These are phyloP conservation scores for Neodidymelliopsis sp. DNA, from an alignment of 2,329 filamentous ascomycete species.

Conservation along the genomic window DNA sequence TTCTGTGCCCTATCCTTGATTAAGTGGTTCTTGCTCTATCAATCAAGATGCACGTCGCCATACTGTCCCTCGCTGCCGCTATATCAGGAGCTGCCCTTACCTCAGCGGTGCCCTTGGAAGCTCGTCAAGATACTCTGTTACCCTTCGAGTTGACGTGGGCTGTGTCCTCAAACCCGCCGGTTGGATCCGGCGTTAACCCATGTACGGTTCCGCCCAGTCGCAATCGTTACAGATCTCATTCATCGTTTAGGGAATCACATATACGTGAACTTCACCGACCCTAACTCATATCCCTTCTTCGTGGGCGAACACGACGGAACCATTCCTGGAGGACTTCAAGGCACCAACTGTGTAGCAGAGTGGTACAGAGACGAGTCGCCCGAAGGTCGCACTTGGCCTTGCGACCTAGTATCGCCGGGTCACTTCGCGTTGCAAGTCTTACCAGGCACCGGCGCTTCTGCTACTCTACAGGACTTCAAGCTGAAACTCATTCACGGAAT, in stretches of 20 bases:
- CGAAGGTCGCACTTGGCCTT: constrained; percentile 24
- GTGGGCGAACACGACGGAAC: neutral
- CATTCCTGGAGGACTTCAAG: constrained; percentile 13
- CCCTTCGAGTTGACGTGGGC: constrained; percentile 2
- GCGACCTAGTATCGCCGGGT: constrained; percentile 6
- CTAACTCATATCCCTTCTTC: constrained; percentile 14
- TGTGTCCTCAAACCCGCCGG: neutral
- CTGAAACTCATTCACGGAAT: constrained; percentile 1
- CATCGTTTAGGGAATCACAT: constrained; percentile 7
- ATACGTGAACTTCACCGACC: constrained; percentile 24
- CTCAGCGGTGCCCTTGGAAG: neutral
- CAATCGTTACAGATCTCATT: neutral
- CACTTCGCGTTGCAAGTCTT: constrained; percentile 3
- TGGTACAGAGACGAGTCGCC: constrained; percentile 22
- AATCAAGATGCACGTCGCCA: neutral
- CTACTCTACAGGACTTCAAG: neutral
- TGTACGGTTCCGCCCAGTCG: neutral
- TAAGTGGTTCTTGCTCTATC: neutral
- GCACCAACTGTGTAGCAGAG: constrained; percentile 22
- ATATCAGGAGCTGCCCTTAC: neutral
- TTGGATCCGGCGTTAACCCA: neutral
- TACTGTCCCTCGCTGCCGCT: neutral
- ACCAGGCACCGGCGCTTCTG: neutral
- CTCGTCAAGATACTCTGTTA: constrained; percentile 3
- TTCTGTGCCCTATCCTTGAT: neutral